Evolutionary conservation across 108 stramenopile genomes (phyloP).

Genomic region (Cyclotella cryptica): DNA sequence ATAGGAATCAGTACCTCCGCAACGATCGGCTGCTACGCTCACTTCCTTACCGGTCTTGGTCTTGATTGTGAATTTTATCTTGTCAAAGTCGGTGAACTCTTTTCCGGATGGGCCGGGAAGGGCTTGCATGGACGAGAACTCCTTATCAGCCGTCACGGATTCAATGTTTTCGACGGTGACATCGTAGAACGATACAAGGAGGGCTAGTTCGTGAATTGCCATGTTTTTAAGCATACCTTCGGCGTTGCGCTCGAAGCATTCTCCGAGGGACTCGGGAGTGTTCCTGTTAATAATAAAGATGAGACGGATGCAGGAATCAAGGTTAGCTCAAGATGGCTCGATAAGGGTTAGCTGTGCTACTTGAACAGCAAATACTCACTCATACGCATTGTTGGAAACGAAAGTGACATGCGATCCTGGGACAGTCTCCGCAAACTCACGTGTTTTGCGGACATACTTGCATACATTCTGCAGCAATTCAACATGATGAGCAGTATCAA

Average conservation of each 20-base stretch:
- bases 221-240: constrained; percentile 97
- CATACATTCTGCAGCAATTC: constrained; percentile 75
- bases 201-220: constrained; percentile 93
- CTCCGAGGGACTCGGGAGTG: constrained; percentile 86
- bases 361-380: constrained; percentile 28
- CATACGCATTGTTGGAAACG: constrained; percentile 92
- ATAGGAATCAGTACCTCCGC: constrained; percentile 85
- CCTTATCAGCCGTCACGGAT: constrained; percentile 82
- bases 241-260: constrained; percentile 93
- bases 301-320: background rate
- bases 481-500: background rate
- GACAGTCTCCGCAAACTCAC: constrained; percentile 77
- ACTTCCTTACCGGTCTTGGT: constrained; percentile 93
- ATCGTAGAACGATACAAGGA: constrained; percentile 90
- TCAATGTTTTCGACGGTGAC: constrained; percentile 90
- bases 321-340: too few relatives aligned
- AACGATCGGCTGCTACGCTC: constrained; percentile 86
- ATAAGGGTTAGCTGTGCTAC: background rate
- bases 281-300: constrained; percentile 32
- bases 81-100: constrained; percentile 89
- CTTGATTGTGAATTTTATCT: constrained; percentile 94
- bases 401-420: constrained; percentile 85
- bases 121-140: constrained; percentile 84
- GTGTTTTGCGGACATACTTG: constrained; percentile 91
- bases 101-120: constrained; percentile 80